Base-by-base conservation (phyloP, 2,329 filamentous ascomycete species). In the Aspergillus texensis region DNA sequence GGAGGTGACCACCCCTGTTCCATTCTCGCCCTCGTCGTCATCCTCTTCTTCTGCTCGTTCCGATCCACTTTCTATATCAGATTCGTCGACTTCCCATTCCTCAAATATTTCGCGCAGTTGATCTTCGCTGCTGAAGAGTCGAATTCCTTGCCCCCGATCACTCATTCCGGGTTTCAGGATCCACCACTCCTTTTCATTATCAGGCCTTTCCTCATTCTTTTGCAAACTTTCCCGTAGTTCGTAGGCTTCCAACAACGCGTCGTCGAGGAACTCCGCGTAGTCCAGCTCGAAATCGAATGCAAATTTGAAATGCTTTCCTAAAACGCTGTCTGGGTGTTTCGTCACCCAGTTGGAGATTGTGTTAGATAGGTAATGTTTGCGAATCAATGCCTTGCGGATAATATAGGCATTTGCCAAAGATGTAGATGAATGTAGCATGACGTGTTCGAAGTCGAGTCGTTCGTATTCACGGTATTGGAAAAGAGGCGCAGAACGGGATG, bases 141-240 rank as follows among this genome's bases (percentile, higher is more conserved):
- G 83, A 62, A 99, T 97, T 1, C 95, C 95, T 75, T 97, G 94
- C 0, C 94, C 95, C 28, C 94, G 87, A 75, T 99, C 95, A 77
- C 93, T 97, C 95, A 99, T 98, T 10, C 94, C 91, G 0, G 95
- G 94, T 79, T 99, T 99, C 64, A 99, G 78, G 68, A 99, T 98
- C 95, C 95, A 99, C 94, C 94, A 99, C 75, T 96, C 88, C 63
- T 85, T 84, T 48, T 85, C 80, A 11, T 77, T 69, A 21, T 85
- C 86, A 66, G 95, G 94, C 43, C 83, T 83, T 30, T 78, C 75
- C 57, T 86, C 86, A 70, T 97, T 97, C 53, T 83, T 83, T 36
- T 86, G 86, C 77, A 96, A 85, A 69, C 91, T 94, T 62, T 92
- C 92, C 24, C 89, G 85, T 58, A 99, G 79, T 72, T 98, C 95